Conservation (phyloP, 2,329 filamentous ascomycete species). For the Phoma sp. region DNA sequence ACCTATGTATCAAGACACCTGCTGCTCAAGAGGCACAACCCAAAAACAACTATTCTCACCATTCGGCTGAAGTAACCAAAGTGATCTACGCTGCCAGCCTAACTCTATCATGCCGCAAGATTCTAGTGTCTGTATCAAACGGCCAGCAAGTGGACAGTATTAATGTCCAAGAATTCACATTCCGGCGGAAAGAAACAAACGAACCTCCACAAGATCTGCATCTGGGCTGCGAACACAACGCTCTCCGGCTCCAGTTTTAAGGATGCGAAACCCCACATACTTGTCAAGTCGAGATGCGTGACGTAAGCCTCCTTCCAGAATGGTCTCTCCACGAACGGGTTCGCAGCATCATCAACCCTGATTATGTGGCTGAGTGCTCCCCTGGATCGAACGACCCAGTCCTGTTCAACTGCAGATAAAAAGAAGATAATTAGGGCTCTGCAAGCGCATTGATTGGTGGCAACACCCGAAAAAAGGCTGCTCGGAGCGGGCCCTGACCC, state of each 20-base stretch:
- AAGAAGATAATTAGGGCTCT: too few relatives aligned
- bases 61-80: not conserved
- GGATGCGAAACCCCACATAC: constrained; percentile 2
- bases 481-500: constrained; percentile 12
- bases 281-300: constrained; percentile 2
- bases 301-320: constrained; percentile 3
- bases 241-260: not conserved
- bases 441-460: constrained; percentile 8
- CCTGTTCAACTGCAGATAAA: constrained; percentile 5
- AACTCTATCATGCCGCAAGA: too few relatives aligned
- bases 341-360: not conserved
- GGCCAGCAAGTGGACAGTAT: not conserved
- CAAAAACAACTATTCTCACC: not conserved
- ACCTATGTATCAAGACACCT: constrained; percentile 5
- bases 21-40: not conserved
- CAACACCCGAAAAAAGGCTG: not conserved
- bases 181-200: not conserved
- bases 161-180: not conserved
- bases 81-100: too few relatives aligned
- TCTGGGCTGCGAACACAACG: not conserved
- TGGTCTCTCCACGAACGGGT: not conserved
- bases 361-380: not conserved
- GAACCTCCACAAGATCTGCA: constrained; percentile 9
- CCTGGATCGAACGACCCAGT: constrained; percentile 2
- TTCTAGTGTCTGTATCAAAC: too few relatives aligned